Conservation (phyloP, 306 rosid genomes). For the Herpetospermum pedunculosum region DNA sequence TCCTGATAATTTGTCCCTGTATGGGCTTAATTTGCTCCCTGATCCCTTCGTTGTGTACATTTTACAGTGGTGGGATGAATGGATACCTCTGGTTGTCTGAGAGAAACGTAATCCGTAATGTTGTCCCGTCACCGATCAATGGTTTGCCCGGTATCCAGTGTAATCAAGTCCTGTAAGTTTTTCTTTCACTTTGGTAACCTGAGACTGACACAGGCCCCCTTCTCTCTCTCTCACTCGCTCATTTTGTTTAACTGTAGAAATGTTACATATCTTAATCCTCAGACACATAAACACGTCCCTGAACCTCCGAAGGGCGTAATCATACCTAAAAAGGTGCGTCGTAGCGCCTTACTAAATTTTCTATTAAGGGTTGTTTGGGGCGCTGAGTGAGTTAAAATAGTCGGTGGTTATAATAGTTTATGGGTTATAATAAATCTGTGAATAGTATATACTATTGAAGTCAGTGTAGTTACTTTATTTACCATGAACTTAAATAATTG, state of each 20-base stretch:
- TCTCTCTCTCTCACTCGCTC: background rate
- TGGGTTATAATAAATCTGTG: too few relatives aligned
- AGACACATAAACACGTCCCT: slow-evolving; percentile 46
- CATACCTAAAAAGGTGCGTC: slow-evolving; percentile 65
- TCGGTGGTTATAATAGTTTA: too few relatives aligned
- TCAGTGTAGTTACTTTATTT: too few relatives aligned
- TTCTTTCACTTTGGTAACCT: slow-evolving; percentile 8
- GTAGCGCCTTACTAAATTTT: background rate
- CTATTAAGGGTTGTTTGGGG: too few relatives aligned
- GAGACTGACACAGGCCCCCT: background rate
- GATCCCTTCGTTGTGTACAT: slow-evolving; percentile 1
- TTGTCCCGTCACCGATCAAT: slow-evolving; percentile 57
- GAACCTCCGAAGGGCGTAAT: slow-evolving; percentile 57
- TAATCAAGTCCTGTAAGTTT: slow-evolving; percentile 77
- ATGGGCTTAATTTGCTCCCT: background rate
- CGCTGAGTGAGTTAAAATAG: too few relatives aligned
- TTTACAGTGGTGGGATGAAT: slow-evolving; percentile 82
- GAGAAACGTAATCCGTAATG: slow-evolving; percentile 42
- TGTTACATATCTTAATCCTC: slow-evolving; percentile 56
- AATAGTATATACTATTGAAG: too few relatives aligned
- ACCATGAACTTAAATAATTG: too few relatives aligned
- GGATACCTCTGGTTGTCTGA: slow-evolving; percentile 65
- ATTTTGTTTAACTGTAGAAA: slow-evolving; percentile 42
- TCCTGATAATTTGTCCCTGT: background rate
- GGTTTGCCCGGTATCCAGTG: slow-evolving; percentile 49